Evolutionary conservation across 129 eudicot genomes (phyloP).

Genomic region (Flaveria robusta): DNA sequence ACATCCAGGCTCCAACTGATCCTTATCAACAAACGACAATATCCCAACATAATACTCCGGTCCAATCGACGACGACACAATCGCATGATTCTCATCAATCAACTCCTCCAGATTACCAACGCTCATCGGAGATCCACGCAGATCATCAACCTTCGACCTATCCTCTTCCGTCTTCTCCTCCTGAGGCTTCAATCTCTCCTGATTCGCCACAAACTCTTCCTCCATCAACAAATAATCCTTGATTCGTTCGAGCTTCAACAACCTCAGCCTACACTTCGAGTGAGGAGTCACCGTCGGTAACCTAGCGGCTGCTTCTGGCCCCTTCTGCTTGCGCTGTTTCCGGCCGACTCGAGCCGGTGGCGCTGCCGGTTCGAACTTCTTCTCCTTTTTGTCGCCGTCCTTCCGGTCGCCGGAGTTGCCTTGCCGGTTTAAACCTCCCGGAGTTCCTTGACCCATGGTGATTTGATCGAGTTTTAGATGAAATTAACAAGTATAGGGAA

Average conservation of each 20-base stretch:
- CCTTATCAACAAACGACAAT: constrained; percentile 86
- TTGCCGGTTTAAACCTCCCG: constrained; percentile 83
- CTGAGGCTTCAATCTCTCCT: constrained; percentile 90
- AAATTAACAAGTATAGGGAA: neutral
- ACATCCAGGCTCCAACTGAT: constrained; percentile 94
- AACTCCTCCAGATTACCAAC: constrained; percentile 93
- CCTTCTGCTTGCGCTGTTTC: constrained; percentile 87
- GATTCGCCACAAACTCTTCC: constrained; percentile 91
- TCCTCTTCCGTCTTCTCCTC: constrained; percentile 97
- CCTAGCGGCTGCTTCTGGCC: constrained; percentile 89
- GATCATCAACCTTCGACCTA: constrained; percentile 83
- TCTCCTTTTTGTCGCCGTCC: constrained; percentile 87
- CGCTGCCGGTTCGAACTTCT: constrained; percentile 88
- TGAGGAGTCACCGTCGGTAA: constrained; percentile 82
- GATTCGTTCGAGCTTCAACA: constrained; percentile 71
- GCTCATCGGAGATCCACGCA: constrained; percentile 93
- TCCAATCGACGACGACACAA: constrained; percentile 90
- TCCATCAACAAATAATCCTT: constrained; percentile 91
- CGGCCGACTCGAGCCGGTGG: constrained; percentile 93
- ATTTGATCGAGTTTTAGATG: neutral
- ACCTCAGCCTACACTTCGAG: constrained; percentile 75
- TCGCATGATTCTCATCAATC: constrained; percentile 98
- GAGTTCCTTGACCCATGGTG: constrained; percentile 85
- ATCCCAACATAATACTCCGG: constrained; percentile 98
- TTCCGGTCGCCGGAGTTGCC: constrained; percentile 62